Conservation (phyloP, 1,284 basidiomycete species). For the Salmacisia buchloeana region DNA sequence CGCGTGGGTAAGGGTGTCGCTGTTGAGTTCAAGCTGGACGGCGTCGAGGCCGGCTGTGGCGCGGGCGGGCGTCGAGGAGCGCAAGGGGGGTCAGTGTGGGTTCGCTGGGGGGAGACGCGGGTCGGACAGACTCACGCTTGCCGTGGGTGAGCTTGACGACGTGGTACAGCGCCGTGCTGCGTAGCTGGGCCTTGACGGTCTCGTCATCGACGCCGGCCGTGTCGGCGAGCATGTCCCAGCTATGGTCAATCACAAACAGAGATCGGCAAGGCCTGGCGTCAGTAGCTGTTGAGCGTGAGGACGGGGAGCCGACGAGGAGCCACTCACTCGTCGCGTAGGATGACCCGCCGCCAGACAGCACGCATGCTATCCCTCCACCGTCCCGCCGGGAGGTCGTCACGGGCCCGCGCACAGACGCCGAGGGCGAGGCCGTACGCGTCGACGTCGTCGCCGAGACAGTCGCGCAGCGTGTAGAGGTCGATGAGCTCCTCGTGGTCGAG, state of each 20-base stretch:
- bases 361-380: conserved; percentile 43
- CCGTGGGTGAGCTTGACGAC: neutral
- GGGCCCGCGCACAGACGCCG: conserved; percentile 53
- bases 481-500: conserved; percentile 55
- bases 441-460: conserved; percentile 49
- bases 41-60: too few species aligned
- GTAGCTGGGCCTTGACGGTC: neutral
- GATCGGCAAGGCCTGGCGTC: neutral
- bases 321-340: conserved; percentile 67
- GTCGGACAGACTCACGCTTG: neutral
- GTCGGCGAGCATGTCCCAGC: neutral
- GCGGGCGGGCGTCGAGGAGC: too few species aligned
- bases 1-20: too few species aligned
- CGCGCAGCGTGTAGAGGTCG: conserved; percentile 57
- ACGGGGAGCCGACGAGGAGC: neutral
- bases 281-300: neutral
- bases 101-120: too few species aligned
- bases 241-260: neutral
- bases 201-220: conserved; percentile 4
- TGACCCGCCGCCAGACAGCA: conserved; percentile 78
- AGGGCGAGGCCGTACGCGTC: conserved; percentile 54
- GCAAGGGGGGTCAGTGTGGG: too few species aligned
- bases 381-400: conserved; percentile 33
- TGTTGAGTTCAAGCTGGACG: too few species aligned
- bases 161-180: neutral